Base-by-base conservation (phyloP, 2,329 filamentous ascomycete species). In the Daldinia sp. region DNA sequence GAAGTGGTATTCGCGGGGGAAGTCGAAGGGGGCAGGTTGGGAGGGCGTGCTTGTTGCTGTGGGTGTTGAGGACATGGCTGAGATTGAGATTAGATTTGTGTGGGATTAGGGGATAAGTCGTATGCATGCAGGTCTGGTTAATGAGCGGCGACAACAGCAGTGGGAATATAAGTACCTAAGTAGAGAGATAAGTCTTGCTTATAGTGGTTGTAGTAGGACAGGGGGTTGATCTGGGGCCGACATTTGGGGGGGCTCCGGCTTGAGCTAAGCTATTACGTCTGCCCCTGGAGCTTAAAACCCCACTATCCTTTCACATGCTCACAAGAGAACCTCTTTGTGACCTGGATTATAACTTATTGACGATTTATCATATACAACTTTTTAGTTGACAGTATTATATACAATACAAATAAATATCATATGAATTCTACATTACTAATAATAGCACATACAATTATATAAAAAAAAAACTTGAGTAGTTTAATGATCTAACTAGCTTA, bases 1-100 rank as follows among this genome's bases (percentile, higher is more conserved):
- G 83, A 93, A 95, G 82, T 84, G 83, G 86, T 94, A 92, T 79
- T 89, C 87, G 73, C 84, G 85, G 3, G 89, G 89, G 79, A 89
- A 91, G 42, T 74, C 62, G 79, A 90, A 90, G 74, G 44, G 44
- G 30, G 50, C 7, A 6, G 51, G 51, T 5, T 37, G 35, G 18
- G 23, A 7, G 23, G 55, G n/a, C 13, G 55, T n/a, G 39, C 13
- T 44, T 15, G 33, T 39, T 23, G 55, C 12, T 13, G 41, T 37
- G 23, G 59, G 23, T 13, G 60, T 28, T 28, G 59, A 13, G 35
- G 68, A 61, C 50, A 68, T 44, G 12, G 65, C 23, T 61, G 50
- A 18, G 28, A 20, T 10, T 60, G 62, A 30, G 63, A n/a, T n/a
- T 63, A 37, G 63, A 44, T 28, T 54, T 35, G 4, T 20, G 51